Evolutionary conservation across 140 eudicot genomes (phyloP), one percentile per base, ranked within the genome.

Genomic region (Stevia rebaudiana): DNA sequence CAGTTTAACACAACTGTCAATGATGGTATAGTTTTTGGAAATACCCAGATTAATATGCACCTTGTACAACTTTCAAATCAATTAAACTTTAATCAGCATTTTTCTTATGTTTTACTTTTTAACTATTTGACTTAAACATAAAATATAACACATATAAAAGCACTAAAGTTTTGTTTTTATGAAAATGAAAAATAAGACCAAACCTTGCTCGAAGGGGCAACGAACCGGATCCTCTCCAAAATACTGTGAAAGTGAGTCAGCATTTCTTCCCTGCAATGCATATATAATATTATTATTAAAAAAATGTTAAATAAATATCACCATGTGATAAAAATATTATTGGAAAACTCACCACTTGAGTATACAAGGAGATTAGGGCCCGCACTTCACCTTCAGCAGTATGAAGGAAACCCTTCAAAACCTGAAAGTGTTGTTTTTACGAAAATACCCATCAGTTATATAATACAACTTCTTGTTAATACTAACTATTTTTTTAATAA

Each of bases 361-460:
- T 63, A 74, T 92, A 92, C 77, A 92, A 74, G 59, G 94, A 75
- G 71, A 84, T 88, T 56, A 92, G 86, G 6, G 99, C 71, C 80
- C 97, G 84, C 21, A 92, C 99, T 77, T 92, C 99, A 73, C 97
- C 96, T 79, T 92, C 99, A 76, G 99, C 99, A 39, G 95, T 80
- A 74, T 92, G 84, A 42, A 92, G 97, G 72, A 92, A 92, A 84
- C 39, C 79, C 78, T 88, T 92, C 76, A 92, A 83, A 35, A 81
- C 99, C 99, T 89, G 76, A 65, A 83, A 48, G 24, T 25, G n/a
- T 17, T 61, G 49, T 16, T 63, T 42, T 64, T 53, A 24, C 55
- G 51, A 25, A 39, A 28, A 42, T 61, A 67, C n/a, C 1, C 28
- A 41, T 72, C 36, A 35, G 37, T 59, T n/a, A n/a, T 51, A 35